Evolutionary conservation across 331 rosid species (phyloP), one percentile per base, ranked within the genome.

Genomic region (Quercus phellos): DNA sequence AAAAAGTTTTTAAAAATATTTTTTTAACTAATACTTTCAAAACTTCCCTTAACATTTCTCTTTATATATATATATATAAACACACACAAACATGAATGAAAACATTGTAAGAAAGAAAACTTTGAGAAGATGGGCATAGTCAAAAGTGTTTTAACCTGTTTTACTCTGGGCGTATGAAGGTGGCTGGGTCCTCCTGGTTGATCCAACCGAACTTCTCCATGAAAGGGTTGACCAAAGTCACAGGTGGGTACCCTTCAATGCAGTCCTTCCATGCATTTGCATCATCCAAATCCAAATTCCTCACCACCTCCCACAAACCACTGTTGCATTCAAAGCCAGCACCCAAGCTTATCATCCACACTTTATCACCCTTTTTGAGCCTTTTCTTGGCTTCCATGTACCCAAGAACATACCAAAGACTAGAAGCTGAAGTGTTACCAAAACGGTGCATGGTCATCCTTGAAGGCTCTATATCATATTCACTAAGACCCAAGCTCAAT

Each of bases 281-380:
- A 6, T 77, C 86, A 8, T 24, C 80, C 22, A 91, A 72, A 67
- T 94, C 98, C 60, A 91, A 72, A 67, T 94, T 97, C 60, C 86
- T 88, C 73, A 86, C 79, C 19, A 92, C 97, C 74, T 94, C 96
- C 93, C 94, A 90, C 77, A 90, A 71, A 68, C 98, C 89, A 81
- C 99, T 94, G 56, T 91, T 92, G 86, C 99, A 94, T 85, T 94
- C 91, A 82, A 94, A 94, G 22, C 99, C 99, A 19, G 96, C 94
- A 38, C 98, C 99, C 70, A 94, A 94, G 75, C 98, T 92, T 81
- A 94, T 92, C 99, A 94, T 94, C 76, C 92, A 27, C 0, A 94
- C 77, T 1, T 78, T 88, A 12, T 85, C 89, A 0, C 93, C 96
- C 53, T 80, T 92, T 74, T 87, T 90, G 66, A 94, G 74, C 87